phyloP scores from a whole-genome alignment of 208 protist species.

The Trypanosoma lewisi region DNA sequence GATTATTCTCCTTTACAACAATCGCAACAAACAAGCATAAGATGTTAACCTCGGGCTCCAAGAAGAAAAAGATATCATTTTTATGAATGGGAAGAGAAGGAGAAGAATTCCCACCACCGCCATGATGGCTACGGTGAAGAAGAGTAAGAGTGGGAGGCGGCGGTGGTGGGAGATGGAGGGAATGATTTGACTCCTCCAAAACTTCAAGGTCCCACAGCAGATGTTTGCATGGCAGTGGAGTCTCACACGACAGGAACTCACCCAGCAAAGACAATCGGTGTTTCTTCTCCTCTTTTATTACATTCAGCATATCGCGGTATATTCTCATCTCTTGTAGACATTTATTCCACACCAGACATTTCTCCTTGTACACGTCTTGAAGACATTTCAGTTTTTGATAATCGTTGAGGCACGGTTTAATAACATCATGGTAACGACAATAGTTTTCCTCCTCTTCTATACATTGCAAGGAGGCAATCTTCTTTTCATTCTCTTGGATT shows the following conservation, averaged over 20 bases:
- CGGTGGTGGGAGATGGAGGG: too few species aligned
- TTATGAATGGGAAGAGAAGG: too few species aligned
- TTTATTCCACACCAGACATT: constrained; percentile 29
- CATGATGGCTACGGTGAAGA: too few species aligned
- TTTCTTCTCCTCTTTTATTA: constrained; percentile 43
- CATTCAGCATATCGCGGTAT: constrained; percentile 1
- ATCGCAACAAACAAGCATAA: constrained; percentile 46
- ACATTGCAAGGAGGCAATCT: background rate
- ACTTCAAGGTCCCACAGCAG: constrained; percentile 49
- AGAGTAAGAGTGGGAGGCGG: too few species aligned
- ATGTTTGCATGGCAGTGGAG: constrained; percentile 41
- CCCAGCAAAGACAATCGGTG: constrained; percentile 33
- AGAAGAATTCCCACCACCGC: too few species aligned
- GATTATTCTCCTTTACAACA: constrained; percentile 31
- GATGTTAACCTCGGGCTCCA: constrained; percentile 34
- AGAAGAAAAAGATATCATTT: too few species aligned
- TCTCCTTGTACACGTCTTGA: constrained; percentile 26
- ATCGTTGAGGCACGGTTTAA: background rate
- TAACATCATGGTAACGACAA: background rate
- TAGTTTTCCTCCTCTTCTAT: constrained; percentile 9
- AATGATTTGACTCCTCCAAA: constrained; percentile 48
- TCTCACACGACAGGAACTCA: constrained; percentile 50
- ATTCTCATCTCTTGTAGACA: constrained; percentile 26
- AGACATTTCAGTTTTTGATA: background rate
- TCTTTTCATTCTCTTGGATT: background rate